Base-by-base conservation (phyloP, 495 filamentous ascomycete species). In the Hypoxylon lienhwacheense region DNA sequence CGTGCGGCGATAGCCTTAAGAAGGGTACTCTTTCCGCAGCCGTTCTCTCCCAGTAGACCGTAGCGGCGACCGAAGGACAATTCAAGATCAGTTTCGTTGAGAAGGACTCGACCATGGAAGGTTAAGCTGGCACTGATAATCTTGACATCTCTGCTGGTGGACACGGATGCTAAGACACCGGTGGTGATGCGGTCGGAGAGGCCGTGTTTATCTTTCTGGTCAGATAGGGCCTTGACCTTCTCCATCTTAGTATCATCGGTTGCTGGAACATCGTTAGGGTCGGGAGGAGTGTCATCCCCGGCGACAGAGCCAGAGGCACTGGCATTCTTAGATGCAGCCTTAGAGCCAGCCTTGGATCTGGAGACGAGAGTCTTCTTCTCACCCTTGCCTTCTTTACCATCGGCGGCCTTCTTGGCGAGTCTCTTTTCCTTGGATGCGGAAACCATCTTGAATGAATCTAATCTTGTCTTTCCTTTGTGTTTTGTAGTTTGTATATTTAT, bases 381-480 rank as follows among this genome's bases (percentile, higher is more conserved):
- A 55, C 77, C 76, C 52, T 77, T 80, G 40, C 79, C 83, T 7
- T 86, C 75, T 54, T 76, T 79, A 40, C 76, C 83, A 11, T 86
- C 87, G 55, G 85, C 89, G 66, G 83, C 91, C 73, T 90, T 90
- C 83, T 96, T 96, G 57, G 95, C 93, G 70, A 96, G 79, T 72
- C 93, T 88, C 74, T 95, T 95, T 66, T 95, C 95, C 77, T 98
- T 98, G 60, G 93, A 97, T 66, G 93, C 86, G 55, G 95, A 97
- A 61, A 96, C 87, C 86, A 89, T 91, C 41, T 56, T 81, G 72
- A 55, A 26, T 47, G 47, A 26, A 25, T 19, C 42, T 37, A 2
- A n/a, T n/a, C n/a, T n/a, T n/a, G n/a, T n/a, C n/a, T n/a, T n/a
- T n/a, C n/a, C n/a, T n/a, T n/a, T n/a, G n/a, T n/a, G n/a, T n/a